Percentiles rank a stretch among this genome's conserved stretches.
Conservation (phyloP, 2,329 filamentous ascomycete genomes). For the Domatiomyces catenatus region DNA sequence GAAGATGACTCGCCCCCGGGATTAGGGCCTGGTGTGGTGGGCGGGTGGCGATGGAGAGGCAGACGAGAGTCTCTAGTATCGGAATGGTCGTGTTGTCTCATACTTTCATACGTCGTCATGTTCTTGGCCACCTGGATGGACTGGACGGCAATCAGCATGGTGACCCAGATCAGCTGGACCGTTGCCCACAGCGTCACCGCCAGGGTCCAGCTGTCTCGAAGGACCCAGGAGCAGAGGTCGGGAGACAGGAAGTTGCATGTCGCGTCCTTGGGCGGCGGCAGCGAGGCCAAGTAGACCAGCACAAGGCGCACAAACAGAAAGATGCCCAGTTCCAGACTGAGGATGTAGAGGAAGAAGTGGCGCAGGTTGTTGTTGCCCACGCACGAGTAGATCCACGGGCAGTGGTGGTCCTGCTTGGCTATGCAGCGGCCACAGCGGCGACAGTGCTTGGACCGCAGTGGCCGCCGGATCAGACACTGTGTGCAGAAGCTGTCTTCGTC, state of each 20-base stretch:
- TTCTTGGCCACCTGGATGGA: slow-evolving; percentile 82
- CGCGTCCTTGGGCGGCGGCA: slow-evolving; percentile 9
- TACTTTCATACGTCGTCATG: slow-evolving; percentile 93
- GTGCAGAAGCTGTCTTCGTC: slow-evolving; percentile 92
- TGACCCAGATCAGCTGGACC: slow-evolving; percentile 83
- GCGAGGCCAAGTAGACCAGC: slow-evolving; percentile 38
- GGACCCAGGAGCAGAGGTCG: slow-evolving; percentile 57
- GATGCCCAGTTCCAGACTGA: slow-evolving; percentile 62
- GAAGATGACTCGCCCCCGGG: neutral
- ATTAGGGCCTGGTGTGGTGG: slow-evolving; percentile 15
- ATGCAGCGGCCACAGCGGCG: slow-evolving; percentile 81
- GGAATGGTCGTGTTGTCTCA: slow-evolving; percentile 51
- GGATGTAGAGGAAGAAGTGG: slow-evolving; percentile 83
- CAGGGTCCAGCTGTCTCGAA: slow-evolving; percentile 71
- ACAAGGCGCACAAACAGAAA: slow-evolving; percentile 54
- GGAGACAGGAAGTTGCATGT: slow-evolving; percentile 63
- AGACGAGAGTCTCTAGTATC: slow-evolving; percentile 16
- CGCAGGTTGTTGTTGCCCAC: slow-evolving; percentile 90
- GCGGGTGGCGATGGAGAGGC: slow-evolving; percentile 33
- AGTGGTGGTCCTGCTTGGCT: slow-evolving; percentile 94
- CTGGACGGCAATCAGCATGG: slow-evolving; percentile 93
- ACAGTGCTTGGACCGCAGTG: slow-evolving; percentile 90
- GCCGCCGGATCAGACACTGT: slow-evolving; percentile 83
- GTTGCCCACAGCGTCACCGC: slow-evolving; percentile 63
- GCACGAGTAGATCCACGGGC: slow-evolving; percentile 96